Evolutionary conservation across 495 filamentous ascomycete genomes (phyloP), one percentile per base, ranked within the genome.

Genomic region (Delitschia confertaspora): DNA sequence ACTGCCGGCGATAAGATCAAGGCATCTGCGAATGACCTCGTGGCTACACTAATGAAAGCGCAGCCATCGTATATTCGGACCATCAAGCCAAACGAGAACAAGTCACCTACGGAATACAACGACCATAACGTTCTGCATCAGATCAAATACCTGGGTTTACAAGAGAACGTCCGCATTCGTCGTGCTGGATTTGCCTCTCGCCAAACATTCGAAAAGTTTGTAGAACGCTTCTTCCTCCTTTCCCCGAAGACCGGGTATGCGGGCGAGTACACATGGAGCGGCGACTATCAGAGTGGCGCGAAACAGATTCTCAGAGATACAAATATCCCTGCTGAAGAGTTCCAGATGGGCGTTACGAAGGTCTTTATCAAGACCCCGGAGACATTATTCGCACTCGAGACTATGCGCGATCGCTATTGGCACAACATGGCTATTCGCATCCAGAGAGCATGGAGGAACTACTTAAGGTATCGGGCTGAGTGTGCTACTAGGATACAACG

Each of bases 21-120:
- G 58, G 73, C 79, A 4, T 99, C 93, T 6, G 93, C 93, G 23
- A 99, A 99, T 61, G 87, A 94, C 30, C 70, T 99, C 13, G 93
- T 99, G 10, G 75, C 85, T 0, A 96, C 93, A 3, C 65, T 99
- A 55, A 96, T 95, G 93, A 95, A 95, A 63, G 86, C 86, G 17
- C 79, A 87, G 40, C 93, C 93, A 2, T 93, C 86, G 0, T 99
- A 99, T 58, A 99, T 99, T 58, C 83, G 93, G 54, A 99, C 93
- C 3, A 99, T 99, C 65, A 99, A 99, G 62, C 93, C 93, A 3
- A 99, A 99, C 64, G 93, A 99, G 56, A 96, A 95, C 67, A 96
- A 96, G 63, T 89, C 85, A 7, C 82, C 87, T 0, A 75, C 74
- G 16, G 91, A 99, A 61, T 99, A 95, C 60, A 94, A 93, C 51